A percentile compares a stretch with the other conserved stretches of the same genome.
Evolutionary conservation across 108 stramenopile species (phyloP).

Genomic region (Seminavis robusta): DNA sequence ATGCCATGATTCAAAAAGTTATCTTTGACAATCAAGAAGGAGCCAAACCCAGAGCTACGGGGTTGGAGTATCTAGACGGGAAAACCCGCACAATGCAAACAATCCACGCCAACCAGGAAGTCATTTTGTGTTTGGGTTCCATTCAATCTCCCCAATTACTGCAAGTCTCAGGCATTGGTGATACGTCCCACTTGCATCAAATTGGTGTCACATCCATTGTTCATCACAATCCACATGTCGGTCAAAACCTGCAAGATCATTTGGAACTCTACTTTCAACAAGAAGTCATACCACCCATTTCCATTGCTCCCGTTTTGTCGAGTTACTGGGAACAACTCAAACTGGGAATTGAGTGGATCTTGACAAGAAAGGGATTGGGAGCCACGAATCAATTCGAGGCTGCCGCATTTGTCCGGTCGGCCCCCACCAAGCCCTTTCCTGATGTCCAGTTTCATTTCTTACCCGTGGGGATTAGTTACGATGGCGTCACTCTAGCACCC

Average conservation of each 20-base stretch:
- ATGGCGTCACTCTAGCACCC: no score
- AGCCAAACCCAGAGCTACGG: no score
- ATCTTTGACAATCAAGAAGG: not conserved
- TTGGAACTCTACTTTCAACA: slow-evolving; percentile 26
- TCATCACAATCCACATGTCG: slow-evolving; percentile 36
- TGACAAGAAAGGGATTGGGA: slow-evolving; percentile 11
- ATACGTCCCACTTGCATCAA: slow-evolving; percentile 14
- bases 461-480: no score
- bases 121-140: slow-evolving; percentile 61
- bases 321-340: slow-evolving; percentile 5
- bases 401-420: slow-evolving; percentile 12
- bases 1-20: not conserved
- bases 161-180: slow-evolving; percentile 50
- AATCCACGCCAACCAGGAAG: slow-evolving; percentile 32
- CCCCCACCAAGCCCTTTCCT: slow-evolving; percentile 1
- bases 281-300: slow-evolving; percentile 10
- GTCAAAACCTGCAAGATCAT: slow-evolving; percentile 54
- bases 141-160: slow-evolving; percentile 63
- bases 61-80: no score
- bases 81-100: slow-evolving; percentile 7
- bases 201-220: slow-evolving; percentile 25
- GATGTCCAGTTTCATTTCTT: no score
- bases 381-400: slow-evolving; percentile 29
- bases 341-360: slow-evolving; percentile 17
- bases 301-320: slow-evolving; percentile 13